Evolutionary conservation across 106 monocot species (phyloP), one percentile per base, ranked within the genome.

Genomic region (Allium sativum): DNA sequence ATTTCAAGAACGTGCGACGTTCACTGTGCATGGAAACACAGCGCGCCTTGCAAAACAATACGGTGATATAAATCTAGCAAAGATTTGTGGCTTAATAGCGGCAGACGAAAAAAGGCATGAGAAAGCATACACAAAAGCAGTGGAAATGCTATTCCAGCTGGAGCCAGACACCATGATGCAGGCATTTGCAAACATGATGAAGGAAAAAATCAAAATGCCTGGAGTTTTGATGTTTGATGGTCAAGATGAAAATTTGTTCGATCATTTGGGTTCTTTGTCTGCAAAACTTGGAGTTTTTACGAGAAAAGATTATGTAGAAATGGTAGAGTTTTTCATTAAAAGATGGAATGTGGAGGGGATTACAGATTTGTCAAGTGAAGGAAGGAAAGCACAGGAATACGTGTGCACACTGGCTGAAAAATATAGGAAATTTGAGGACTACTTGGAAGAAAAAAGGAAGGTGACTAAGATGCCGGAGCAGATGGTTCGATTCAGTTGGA

Each of bases 81-180:
- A 70, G 16, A 67, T 76, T 55, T 91, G 90, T 67, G 79, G 84
- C 48, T 70, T 72, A 12, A 82, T 90, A 41, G 90, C 90, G 13
- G 82, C 85, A 15, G 90, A 91, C 65, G 90, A 91, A 82, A 91
- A 83, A 74, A 79, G 90, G 21, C 90, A 91, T 74, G 90, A 86
- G 86, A 58, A 56, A 14, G 90, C 80, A 5, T 91, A 91, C 67
- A 43, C 42, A 4, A 62, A 58, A 20, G 74, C 83, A 50, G 75
- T 80, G 8, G 86, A 74, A 54, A 69, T 80, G 73, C 86, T 91
- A 13, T 66, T 91, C 14, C 69, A 70, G 56, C 55, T 91, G 7
- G 90, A 91, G 68, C 82, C 90, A 0, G 72, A 77, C 60, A 69
- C 66, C 48, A 76, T 76, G 9, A 57, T 91, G 62, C 68, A 76